Base-by-base conservation (phyloP, 2,329 filamentous ascomycete species). In the Blastomyces percursus region DNA sequence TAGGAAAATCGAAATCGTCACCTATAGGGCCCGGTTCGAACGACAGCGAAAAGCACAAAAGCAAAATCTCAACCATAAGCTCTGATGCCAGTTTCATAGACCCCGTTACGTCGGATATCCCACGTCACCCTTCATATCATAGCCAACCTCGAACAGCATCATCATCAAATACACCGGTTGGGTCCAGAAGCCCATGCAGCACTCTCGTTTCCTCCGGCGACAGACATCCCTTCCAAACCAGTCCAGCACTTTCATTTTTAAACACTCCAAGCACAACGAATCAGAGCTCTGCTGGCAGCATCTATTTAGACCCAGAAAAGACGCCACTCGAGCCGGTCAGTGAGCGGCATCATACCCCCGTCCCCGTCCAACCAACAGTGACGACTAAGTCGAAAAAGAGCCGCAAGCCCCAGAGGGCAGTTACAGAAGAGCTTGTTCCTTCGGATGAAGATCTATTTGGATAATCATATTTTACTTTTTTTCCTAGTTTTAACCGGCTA, bases 101-200 rank as follows among this genome's bases (percentile, higher is more conserved):
- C 24, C 59, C 65, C 5, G 50, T 46, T 30, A 48, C 38, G 7
- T 52, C 61, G 38, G 64, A 64, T 24, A 59, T 66, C 21, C 65
- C 65, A 24, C 63, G 63, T 42, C 65, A 66, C 57, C 65, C 64
- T 16, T 66, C 61, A 16, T 65, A 66, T 27, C 61, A 66, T 14
- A 56, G 35, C 32, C 27, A 44, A 60, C 59, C 59, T 21, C 59
- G 50, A 1, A 51, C 35, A 19, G 16, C 40, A 30, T 50, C 57
- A 32, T 40, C 44, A 14, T 27, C 44, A 35, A 19, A 54, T 30
- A 40, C 59, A 8, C 59, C 46, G 1, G 3, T 54, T 51, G 21
- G 59, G 19, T 52, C 32, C 48, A 60, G 46, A 60, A 60, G 40
- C 30, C 59, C 59, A 32, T 24, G 27, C n/a, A 52, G 50, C 14